Base-by-base conservation (phyloP, 371 early-diverging fungal genomes). In the Blakeslea trispora region DNA sequence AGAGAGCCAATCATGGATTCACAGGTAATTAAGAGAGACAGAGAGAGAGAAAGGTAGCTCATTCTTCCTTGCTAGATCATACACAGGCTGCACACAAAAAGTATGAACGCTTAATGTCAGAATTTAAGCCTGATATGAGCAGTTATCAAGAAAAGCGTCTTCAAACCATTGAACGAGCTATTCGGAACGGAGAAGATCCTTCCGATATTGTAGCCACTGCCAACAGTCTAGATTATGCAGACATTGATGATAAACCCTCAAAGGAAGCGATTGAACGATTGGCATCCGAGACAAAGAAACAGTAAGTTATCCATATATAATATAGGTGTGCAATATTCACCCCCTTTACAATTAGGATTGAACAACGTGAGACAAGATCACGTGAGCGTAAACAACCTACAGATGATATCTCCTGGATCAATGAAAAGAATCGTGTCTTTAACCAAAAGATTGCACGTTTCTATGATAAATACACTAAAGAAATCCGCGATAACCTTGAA, bases 371-470 rank as follows among this genome's bases (percentile, higher is more conserved):
- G 24, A 85, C 85, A 42, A 86, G 86, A 63, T 88, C 89, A n/a
- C 82, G 85, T 48, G 81, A 83, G 41, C 79, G 89, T 61, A 83
- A 88, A 57, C 84, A 89, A 43, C 71, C 80, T 54, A 89, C 86
- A 45, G 96, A 91, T 23, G 94, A 93, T 54, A 91, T 98, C 55
- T 92, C 94, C 17, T 96, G 93, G 74, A 97, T 98, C 81, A 97
- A 97, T 67, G 95, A 97, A 55, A 83, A 92, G 74, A 98, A 98
- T 71, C 90, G 89, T 59, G 82, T 88, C 19, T 98, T 97, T 79
- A 97, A 97, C 86, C 89, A 91, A 63, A 96, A 95, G 83, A 91
- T 96, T 74, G 73, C 92, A 40, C 77, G 97, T 24, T 91, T 92
- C 39, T 97, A 92, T 56, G 98, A 96, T 67, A 90, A 89, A 64